Base-by-base conservation (phyloP, 2,329 filamentous ascomycete genomes). In the Aphanoascus verrucosus region DNA sequence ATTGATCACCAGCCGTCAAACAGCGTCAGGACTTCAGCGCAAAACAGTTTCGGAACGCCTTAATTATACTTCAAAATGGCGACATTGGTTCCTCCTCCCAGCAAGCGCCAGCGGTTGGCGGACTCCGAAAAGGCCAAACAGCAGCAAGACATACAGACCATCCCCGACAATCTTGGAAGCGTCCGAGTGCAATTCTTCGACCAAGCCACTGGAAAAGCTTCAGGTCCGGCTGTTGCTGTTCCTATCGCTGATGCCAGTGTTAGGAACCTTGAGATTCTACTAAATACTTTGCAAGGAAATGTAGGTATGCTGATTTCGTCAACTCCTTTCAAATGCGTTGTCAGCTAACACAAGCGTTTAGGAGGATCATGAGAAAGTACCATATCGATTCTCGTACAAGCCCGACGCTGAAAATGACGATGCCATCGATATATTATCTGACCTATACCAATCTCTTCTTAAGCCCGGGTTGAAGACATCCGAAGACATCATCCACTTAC, bases 141-240 rank as follows among this genome's bases (percentile, higher is more conserved):
- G 45, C 88, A 94, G 65, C 84, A 93, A 65, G 83, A 90, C 72
- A 78, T 91, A 49, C 74, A 82, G 49, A 68, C 69, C 19, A 78
- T 85, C 48, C 79, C 85, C 0, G 80, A 82, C 34, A 78, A 85
- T 59, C 74, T 82, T 47, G 89, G 88, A 59, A 88, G 83, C 56
- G 82, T 94, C 65, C 85, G 88, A 68, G 83, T 94, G 46, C 86
- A 91, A 60, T 96, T 97, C 70, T 78, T 88, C 64, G 89, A 97
- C 68, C 82, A 86, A 79, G 86, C 79, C 55, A 82, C 78, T 7
- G 80, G 80, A 55, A 72, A 77, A 72, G 81, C 76, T 67, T 88
- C 77, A 72, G 88, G 78, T 62, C 84, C 78, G 67, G 84, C 74
- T 68, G 88, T 79, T 68, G 85, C 72, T 66, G 84, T 96, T 41